These are phyloP conservation scores for Misopates orontium DNA, from an alignment of 257 asterid genomes.

Conservation along the genomic window DNA sequence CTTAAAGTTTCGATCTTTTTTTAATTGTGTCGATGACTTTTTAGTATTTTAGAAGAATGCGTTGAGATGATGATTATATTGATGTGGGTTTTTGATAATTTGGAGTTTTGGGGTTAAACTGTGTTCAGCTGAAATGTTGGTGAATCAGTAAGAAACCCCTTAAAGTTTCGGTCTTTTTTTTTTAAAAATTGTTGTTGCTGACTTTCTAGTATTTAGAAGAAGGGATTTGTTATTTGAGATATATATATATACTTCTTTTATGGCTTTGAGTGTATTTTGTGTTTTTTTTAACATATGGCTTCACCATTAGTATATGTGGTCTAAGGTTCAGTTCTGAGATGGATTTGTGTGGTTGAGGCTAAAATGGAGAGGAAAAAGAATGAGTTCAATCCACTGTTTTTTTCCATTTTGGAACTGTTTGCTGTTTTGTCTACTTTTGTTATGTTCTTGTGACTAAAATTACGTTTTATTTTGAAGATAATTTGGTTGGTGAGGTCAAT, in stretches of 20 bases:
- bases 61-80: background rate
- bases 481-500: conserved; percentile 28
- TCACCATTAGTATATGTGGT: background rate
- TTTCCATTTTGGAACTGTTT: background rate
- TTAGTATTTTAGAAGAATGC: background rate
- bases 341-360: conserved; percentile 17
- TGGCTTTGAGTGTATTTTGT: too few species aligned
- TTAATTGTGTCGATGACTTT: background rate
- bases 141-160: conserved; percentile 12
- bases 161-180: conserved; percentile 18
- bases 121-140: too few species aligned
- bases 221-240: background rate
- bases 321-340: conserved; percentile 6
- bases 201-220: background rate
- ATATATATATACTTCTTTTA: background rate
- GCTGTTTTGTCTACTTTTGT: background rate
- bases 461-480: conserved; percentile 23
- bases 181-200: background rate
- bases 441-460: conserved; percentile 12
- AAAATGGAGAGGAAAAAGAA: conserved; percentile 8
- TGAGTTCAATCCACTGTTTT: background rate
- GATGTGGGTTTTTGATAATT: background rate
- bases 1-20: conserved; percentile 16
- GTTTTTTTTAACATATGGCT: background rate
- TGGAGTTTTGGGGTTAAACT: conserved; percentile 3